A percentile compares a stretch with the other conserved stretches of the same genome.
Evolutionary conservation across 805 yeast species (phyloP).

Genomic region (Saturnispora quitensis): DNA sequence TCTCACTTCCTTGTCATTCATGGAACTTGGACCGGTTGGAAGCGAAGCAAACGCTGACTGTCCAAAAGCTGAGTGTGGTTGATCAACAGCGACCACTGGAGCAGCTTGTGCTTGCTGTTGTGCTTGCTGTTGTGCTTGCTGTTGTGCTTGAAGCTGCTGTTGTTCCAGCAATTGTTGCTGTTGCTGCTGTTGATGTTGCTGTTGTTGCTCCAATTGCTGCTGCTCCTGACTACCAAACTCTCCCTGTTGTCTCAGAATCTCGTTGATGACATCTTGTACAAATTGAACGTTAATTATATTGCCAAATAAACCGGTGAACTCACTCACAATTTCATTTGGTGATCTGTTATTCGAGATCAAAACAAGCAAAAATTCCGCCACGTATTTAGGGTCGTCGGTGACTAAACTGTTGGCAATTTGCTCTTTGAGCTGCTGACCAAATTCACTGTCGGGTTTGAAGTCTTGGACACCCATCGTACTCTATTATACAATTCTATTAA

Average conservation of each 20-base stretch:
- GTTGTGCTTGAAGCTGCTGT: conserved; percentile 17
- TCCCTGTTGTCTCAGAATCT: conserved; percentile 35
- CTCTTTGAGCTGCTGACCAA: conserved; percentile 35
- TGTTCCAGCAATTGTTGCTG: conserved; percentile 14
- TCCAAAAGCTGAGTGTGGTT: conserved; percentile 1
- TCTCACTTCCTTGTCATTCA: conserved; percentile 21
- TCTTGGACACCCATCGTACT: conserved; percentile 13
- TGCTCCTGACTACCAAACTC: conserved; percentile 15
- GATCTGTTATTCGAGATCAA: conserved; percentile 61
- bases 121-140: conserved; percentile 9
- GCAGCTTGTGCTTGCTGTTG: conserved; percentile 13
- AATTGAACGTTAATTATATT: conserved; percentile 50
- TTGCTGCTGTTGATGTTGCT: conserved; percentile 12
- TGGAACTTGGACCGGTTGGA: conserved; percentile 7
- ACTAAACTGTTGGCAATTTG: conserved; percentile 35
- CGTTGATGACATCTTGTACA: conserved; percentile 47
- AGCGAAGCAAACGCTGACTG: conserved; percentile 6
- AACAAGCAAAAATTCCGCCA: conserved; percentile 67
- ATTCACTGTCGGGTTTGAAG: conserved; percentile 25
- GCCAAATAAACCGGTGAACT: conserved; percentile 53
- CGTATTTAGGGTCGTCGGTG: conserved; percentile 46
- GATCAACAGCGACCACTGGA: background rate
- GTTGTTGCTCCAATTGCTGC: conserved; percentile 10
- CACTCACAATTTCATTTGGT: conserved; percentile 50
- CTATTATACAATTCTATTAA: background rate